A percentile compares a stretch with the other conserved stretches of the same genome.
Evolutionary conservation across 768 basidiomycete species (phyloP).

Genomic region (Boletus pseudo-olivaceus): DNA sequence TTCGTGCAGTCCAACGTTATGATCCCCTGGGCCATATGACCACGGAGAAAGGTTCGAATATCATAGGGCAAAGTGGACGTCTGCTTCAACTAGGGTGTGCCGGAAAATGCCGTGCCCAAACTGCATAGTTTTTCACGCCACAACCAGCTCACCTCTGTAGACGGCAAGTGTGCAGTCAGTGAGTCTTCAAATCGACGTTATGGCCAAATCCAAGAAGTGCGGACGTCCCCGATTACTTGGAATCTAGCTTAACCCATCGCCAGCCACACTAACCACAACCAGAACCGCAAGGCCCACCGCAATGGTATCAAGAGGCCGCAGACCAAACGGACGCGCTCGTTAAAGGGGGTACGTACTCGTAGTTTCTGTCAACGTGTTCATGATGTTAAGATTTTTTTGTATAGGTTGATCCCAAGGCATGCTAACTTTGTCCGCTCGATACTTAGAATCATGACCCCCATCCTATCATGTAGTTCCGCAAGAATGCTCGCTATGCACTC

Average conservation of each 20-base stretch:
- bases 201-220: constrained; percentile 99
- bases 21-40: no score
- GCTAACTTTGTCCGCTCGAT: constrained; percentile 10
- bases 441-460: not conserved
- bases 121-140: constrained; percentile 36
- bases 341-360: constrained; percentile 79
- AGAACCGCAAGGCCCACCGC: constrained; percentile 93
- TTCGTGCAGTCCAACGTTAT: not conserved
- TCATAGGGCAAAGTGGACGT: no score
- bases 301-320: constrained; percentile 92
- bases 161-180: not conserved
- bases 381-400: not conserved
- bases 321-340: constrained; percentile 67
- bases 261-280: constrained; percentile 94
- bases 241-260: constrained; percentile 11
- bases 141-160: constrained; percentile 2
- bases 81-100: not conserved
- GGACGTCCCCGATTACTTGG: constrained; percentile 21
- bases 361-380: not conserved
- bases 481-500: constrained; percentile 72
- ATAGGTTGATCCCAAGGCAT: constrained; percentile 80
- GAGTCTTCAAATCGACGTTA: constrained; percentile 35
- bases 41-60: not conserved
- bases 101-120: constrained; percentile 23
- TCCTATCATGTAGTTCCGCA: constrained; percentile 61